A percentile compares a stretch with the other conserved stretches of the same genome.
Evolutionary conservation across 1,284 basidiomycete species (phyloP).

Genomic region (Leccinum brunneo-olivaceum): DNA sequence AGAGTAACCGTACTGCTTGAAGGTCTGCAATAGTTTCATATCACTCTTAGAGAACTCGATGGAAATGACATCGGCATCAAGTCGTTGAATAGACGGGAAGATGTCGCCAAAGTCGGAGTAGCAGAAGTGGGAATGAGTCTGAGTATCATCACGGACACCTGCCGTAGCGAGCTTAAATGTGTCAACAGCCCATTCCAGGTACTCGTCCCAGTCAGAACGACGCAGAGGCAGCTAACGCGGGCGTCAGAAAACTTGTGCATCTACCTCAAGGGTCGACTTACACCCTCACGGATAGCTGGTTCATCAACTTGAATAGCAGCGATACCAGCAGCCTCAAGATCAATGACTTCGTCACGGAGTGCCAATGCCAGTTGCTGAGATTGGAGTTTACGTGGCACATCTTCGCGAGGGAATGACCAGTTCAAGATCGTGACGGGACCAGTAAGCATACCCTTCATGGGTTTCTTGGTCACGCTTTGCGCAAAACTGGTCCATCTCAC

Average conservation of each 20-base stretch:
- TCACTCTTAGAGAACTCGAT: slow-evolving; percentile 98
- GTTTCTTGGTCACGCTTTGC: slow-evolving; percentile 88
- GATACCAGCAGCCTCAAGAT: slow-evolving; percentile 97
- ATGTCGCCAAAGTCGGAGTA: slow-evolving; percentile 97
- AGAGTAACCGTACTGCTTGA: slow-evolving; percentile 93
- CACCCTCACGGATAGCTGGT: slow-evolving; percentile 98
- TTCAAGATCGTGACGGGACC: slow-evolving; percentile 97
- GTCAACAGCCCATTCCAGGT: slow-evolving; percentile 95
- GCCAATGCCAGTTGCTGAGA: slow-evolving; percentile 98
- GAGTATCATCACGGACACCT: slow-evolving; percentile 85
- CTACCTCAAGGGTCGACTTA: slow-evolving; percentile 34
- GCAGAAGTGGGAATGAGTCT: slow-evolving; percentile 98
- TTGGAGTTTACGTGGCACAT: slow-evolving; percentile 94
- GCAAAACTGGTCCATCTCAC: slow-evolving; percentile 97
- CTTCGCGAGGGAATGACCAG: slow-evolving; percentile 99
- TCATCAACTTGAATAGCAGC: slow-evolving; percentile 99
- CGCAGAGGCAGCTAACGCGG: slow-evolving; percentile 74
- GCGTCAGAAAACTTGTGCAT: slow-evolving; percentile 14
- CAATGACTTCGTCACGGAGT: slow-evolving; percentile 96
- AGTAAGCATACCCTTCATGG: slow-evolving; percentile 99
- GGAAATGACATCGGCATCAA: slow-evolving; percentile 99
- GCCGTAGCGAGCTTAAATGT: slow-evolving; percentile 96
- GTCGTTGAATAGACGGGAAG: slow-evolving; percentile 94
- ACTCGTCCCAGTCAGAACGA: slow-evolving; percentile 89
- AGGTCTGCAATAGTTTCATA: slow-evolving; percentile 94